Evolutionary conservation across 148 eudicot species (phyloP), one percentile per base, ranked within the genome.

Genomic region (Fagopyrum esculentum): DNA sequence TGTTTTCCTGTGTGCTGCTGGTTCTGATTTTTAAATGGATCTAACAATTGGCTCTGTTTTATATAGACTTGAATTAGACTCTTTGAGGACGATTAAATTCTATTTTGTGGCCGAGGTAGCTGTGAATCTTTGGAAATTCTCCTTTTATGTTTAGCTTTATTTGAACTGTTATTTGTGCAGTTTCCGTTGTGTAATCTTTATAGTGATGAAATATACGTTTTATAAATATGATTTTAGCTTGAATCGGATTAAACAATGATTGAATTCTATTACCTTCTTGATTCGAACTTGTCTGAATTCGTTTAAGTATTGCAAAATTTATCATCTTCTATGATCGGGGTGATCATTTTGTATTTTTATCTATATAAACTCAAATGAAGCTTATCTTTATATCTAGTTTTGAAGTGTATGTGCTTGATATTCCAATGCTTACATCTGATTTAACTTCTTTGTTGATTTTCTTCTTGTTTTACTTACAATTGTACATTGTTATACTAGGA

Each of bases 401-500:
- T 26, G 44, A 8, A 9, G 68, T 15, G 30, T 61, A 3, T 61
- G 3, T 61, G 43, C 68, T 61, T 29, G 6, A 13, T 43, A 15
- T 15, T 43, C 46, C 8, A 8, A 0, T 46, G 40, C 40, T 45
- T 17, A 22, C 35, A 4, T 3, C 15, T 50, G 16, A 26, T 71
- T 71, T 4, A 44, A 16, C n/a, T 71, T 47, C 40, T 35, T 35
- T 35, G 40, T 35, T 35, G 2, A 35, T 35, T 35, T 35, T 35
- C 40, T 35, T 22, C 19, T 47, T 46, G 40, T 0, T 35, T 35
- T 35, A 35, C 40, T 35, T 35, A 59, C 35, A 9, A 44, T 45
- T 22, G 60, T 19, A 9, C 9, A 44, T 7, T 43, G 15, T 10
- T 77, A 52, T 35, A 9, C 47, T 84, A 85, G 91, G 77, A 85